Evolutionary conservation across 73 alveolate species (phyloP), one percentile per base, ranked within the genome.

Genomic region (Effrenium voratum): DNA sequence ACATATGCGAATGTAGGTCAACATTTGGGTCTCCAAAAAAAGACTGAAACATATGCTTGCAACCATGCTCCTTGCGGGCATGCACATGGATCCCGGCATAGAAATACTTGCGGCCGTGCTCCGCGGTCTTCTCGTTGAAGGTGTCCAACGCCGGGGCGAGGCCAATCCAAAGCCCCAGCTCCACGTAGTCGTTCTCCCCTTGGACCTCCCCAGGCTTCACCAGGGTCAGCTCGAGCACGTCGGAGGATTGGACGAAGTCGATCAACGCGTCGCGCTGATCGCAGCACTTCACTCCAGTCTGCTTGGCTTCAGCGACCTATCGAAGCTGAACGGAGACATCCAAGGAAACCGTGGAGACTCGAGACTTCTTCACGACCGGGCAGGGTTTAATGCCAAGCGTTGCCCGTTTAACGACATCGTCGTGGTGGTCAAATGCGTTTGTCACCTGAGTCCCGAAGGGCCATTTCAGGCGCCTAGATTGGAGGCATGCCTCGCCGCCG

Each of bases 21-120:
- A n/a, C n/a, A n/a, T n/a, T n/a, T n/a, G n/a, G n/a, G n/a, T n/a
- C n/a, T n/a, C n/a, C n/a, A n/a, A n/a, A n/a, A n/a, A n/a, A n/a
- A n/a, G n/a, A n/a, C n/a, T n/a, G n/a, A n/a, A n/a, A n/a, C n/a
- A n/a, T n/a, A n/a, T n/a, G n/a, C n/a, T n/a, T n/a, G n/a, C n/a
- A n/a, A n/a, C n/a, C n/a, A n/a, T n/a, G n/a, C n/a, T 57, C 79
- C 28, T 84, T 84, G 55, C 93, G 57, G 0, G 93, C 50, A 32
- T 66, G 85, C 47, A 88, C 95, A 46, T 88, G 95, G 38, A 88
- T 88, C 41, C 95, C 95, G 30, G 95, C 86, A 68, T 43, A 88
- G 95, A 88, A 88, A 60, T 85, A 85, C 85, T 88, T 68, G n/a
- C 24, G 24, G n/a, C n/a, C n/a, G n/a, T n/a, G n/a, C 70, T 46